Evolutionary conservation across 305 asterid species (phyloP).

Genomic region (Stenogyne calaminthoides): DNA sequence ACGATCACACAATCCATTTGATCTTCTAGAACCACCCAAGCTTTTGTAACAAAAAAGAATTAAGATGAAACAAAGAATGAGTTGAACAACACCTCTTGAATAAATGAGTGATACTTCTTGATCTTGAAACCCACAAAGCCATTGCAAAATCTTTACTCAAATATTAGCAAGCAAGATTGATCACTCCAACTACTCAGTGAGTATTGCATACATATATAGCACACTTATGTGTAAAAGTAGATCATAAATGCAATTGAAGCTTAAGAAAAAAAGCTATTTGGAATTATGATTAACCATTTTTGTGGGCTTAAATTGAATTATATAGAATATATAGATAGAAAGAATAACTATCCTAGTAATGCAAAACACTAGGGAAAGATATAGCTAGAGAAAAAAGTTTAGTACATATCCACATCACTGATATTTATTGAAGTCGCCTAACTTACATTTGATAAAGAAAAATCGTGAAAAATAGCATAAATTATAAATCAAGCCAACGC

Average conservation of each 20-base stretch:
- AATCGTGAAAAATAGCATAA: background rate
- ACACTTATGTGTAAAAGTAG: background rate
- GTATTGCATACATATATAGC: background rate
- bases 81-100: slow-evolving; percentile 22
- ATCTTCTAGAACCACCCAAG: slow-evolving; percentile 17
- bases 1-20: slow-evolving; percentile 10
- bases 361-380: background rate
- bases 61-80: slow-evolving; percentile 6
- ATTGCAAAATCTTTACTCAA: slow-evolving; percentile 19
- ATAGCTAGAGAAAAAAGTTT: background rate
- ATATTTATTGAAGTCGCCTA: background rate
- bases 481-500: background rate
- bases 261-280: background rate
- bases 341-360: background rate
- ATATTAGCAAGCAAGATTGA: background rate
- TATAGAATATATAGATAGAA: background rate
- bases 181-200: background rate
- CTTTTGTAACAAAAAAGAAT: slow-evolving; percentile 26
- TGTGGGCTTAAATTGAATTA: background rate
- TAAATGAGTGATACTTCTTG: slow-evolving; percentile 43
- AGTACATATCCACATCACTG: background rate
- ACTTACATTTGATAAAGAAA: background rate
- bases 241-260: background rate
- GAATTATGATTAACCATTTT: background rate
- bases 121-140: slow-evolving; percentile 55